Evolutionary conservation across 352 stramenopile species (phyloP), one percentile per base, ranked within the genome.

Genomic region (Globisporangium polare): DNA sequence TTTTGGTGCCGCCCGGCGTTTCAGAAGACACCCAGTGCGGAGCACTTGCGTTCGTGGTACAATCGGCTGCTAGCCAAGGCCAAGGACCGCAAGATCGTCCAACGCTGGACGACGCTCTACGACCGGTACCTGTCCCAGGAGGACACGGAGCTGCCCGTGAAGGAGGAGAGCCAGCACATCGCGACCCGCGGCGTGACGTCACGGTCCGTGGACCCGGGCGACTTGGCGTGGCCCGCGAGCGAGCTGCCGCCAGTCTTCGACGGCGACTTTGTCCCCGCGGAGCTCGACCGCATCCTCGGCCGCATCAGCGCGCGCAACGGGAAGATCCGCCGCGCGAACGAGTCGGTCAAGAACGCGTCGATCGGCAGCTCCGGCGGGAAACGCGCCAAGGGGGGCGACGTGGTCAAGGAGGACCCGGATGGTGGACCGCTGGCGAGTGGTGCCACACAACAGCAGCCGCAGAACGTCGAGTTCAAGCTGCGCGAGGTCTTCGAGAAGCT

Each of bases 1-100:
- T 99, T 99, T 76, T 98, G 96, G 88, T 98, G 93, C 67, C 96
- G 98, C 46, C 96, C 96, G 17, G 53, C 75, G 15, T 97, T 98
- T 66, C 97, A 99, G 73, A 90, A 97, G 54, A 99, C 94, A 6
- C 97, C 97, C 6, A 97, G 86, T 45, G 78, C 88, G 31, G 95
- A 99, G 45, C 91, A 97, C 50, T 75, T 99, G 35, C 85, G 90
- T 35, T 62, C 75, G 17, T 99, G 97, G 97, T 99, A 99, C 72
- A 85, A 90, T 59, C 73, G 77, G 18, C 82, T 98, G 47, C 69
- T 99, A 10, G 50, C 60, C 3, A 88, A 86, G 64, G 78, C 80
- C 1, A 74, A 92, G 52, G 62, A 75, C 3, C 63, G 65, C n/a
- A 62, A 69, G 8, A 95, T 95, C 59, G 82, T 95, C 27, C 67